These are phyloP conservation scores for Incumbomyces delicatus DNA, from an alignment of 2,329 filamentous ascomycete genomes.

Conservation along the genomic window DNA sequence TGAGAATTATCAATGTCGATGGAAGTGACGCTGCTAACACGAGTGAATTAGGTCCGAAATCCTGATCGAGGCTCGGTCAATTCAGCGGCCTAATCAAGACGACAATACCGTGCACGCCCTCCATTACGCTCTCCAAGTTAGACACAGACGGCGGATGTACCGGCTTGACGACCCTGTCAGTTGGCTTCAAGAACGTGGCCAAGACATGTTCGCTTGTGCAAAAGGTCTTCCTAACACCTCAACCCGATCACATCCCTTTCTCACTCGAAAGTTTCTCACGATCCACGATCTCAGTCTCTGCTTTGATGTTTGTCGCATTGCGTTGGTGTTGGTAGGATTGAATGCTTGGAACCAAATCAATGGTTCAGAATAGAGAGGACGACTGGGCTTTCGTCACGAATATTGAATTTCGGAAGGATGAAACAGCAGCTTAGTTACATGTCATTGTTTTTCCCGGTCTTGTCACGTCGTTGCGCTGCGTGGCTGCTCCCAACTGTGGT, in stretches of 20 bases:
- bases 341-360: neutral
- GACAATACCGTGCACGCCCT: neutral
- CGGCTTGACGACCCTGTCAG: no score
- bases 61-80: conserved; percentile 17
- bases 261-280: neutral
- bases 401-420: neutral
- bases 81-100: conserved; percentile 2
- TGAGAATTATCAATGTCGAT: conserved; percentile 36
- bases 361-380: neutral
- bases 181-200: neutral
- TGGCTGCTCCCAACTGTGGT: no score
- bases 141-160: no score
- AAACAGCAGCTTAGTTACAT: neutral
- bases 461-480: no score
- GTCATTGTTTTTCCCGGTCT: neutral
- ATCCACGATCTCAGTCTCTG: conserved; percentile 2
- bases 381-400: neutral
- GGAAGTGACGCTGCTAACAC: neutral
- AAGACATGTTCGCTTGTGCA: neutral
- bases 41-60: conserved; percentile 16
- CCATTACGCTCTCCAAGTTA: neutral
- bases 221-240: neutral
- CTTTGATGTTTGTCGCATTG: conserved; percentile 3
- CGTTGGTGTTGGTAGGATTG: conserved; percentile 2
- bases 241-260: neutral